Evolutionary conservation across 2,329 filamentous ascomycete species (phyloP).

Genomic region (Dissoconium aciculare): DNA sequence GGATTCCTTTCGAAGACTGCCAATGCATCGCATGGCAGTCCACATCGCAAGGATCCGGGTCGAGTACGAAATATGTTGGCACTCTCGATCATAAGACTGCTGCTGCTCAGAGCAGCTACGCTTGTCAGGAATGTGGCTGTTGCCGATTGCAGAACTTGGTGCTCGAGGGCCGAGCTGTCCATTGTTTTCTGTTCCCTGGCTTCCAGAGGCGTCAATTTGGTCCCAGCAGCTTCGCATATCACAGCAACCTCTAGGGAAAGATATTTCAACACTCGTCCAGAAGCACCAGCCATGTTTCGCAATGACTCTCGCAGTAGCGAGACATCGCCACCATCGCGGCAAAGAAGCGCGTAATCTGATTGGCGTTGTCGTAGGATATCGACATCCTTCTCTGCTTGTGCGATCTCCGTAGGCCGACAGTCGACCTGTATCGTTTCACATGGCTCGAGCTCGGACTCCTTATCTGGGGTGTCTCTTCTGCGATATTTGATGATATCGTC

Average conservation of each 20-base stretch:
- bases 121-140: too few species aligned
- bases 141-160: not conserved
- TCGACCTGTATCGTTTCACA: not conserved
- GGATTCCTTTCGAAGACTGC: not conserved
- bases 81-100: not conserved
- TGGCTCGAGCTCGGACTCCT: not conserved
- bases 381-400: not conserved
- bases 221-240: not conserved
- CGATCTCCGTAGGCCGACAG: not conserved
- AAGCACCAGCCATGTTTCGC: not conserved
- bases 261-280: not conserved
- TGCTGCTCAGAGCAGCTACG: too few species aligned
- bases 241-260: not conserved
- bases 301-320: not conserved
- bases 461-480: not conserved
- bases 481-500: not conserved
- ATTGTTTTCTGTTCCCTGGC: not conserved
- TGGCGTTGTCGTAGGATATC: not conserved
- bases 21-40: not conserved
- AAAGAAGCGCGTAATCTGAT: not conserved
- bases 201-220: not conserved
- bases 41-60: not conserved
- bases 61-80: not conserved
- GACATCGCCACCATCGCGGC: not conserved
- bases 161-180: not conserved